Evolutionary conservation across 768 basidiomycete species (phyloP).

Genomic region (Xerocomellus intermedius): DNA sequence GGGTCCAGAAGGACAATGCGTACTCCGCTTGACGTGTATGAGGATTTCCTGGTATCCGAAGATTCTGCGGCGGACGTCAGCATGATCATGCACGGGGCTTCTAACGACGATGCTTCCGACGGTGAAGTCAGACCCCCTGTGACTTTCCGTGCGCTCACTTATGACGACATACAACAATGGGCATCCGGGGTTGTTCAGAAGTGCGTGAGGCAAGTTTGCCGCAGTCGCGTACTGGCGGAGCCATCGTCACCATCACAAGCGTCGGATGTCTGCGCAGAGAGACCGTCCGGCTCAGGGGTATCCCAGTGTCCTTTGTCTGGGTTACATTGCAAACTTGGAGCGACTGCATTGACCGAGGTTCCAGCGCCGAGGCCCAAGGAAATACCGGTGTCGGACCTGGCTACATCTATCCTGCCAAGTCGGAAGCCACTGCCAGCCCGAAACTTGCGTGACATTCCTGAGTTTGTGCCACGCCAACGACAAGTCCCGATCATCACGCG

Average conservation of each 20-base stretch:
- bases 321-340: conserved; percentile 22
- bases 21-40: conserved; percentile 1
- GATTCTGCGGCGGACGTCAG: conserved; percentile 22
- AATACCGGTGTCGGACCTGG: neutral
- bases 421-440: conserved; percentile 5
- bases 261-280: conserved; percentile 29
- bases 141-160: conserved; percentile 14
- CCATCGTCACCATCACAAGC: conserved; percentile 27
- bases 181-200: conserved; percentile 27
- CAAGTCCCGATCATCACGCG: neutral
- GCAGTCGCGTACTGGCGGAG: conserved; percentile 1
- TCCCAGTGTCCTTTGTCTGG: conserved; percentile 27
- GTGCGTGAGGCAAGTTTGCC: conserved; percentile 18
- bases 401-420: neutral
- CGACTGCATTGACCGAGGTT: neutral
- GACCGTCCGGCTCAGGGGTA: conserved; percentile 17
- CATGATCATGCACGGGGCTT: conserved; percentile 20
- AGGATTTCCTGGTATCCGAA: conserved; percentile 12
- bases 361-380: neutral
- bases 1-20: neutral
- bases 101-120: conserved; percentile 9
- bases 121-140: conserved; percentile 6
- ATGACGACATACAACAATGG: conserved; percentile 28
- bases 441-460: conserved; percentile 20
- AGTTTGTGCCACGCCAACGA: conserved; percentile 27